These are phyloP conservation scores for Lactifluus pinguis DNA, from an alignment of 768 basidiomycete species.

Conservation along the genomic window DNA sequence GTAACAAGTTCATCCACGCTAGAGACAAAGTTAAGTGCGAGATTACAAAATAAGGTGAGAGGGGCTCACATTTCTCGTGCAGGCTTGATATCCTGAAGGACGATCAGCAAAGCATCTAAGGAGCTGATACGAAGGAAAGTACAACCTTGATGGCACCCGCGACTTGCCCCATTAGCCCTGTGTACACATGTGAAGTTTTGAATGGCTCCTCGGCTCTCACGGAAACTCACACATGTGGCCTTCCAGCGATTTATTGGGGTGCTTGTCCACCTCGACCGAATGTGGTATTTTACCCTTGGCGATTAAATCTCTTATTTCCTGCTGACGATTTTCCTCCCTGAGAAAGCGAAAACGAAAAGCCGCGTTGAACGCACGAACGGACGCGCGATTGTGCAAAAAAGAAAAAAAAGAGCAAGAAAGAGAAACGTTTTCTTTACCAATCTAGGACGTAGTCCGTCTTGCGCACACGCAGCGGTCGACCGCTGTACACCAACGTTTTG, in stretches of 20 bases:
- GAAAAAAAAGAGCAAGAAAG: too few relatives aligned
- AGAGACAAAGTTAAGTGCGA: constrained; percentile 9
- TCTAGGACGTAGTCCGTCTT: constrained; percentile 71
- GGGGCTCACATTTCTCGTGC: constrained; percentile 70
- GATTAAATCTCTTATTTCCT: constrained; percentile 51
- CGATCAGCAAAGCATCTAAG: neutral
- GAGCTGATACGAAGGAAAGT: neutral
- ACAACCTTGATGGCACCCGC: constrained; percentile 53
- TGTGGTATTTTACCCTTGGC: constrained; percentile 66
- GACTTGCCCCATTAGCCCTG: constrained; percentile 75
- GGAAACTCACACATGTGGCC: constrained; percentile 48
- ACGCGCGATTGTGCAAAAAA: neutral
- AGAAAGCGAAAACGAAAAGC: neutral
- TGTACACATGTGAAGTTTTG: neutral
- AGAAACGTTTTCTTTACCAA: constrained; percentile 38
- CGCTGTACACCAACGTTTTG: constrained; percentile 66
- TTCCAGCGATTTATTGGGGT: constrained; percentile 56
- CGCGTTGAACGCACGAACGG: neutral
- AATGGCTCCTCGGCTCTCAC: neutral
- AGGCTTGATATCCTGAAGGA: constrained; percentile 60
- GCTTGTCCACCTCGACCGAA: constrained; percentile 56
- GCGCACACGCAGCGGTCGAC: constrained; percentile 74
- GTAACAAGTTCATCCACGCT: constrained; percentile 78
- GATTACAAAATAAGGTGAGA: neutral
- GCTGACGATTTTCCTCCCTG: constrained; percentile 54